Base-by-base conservation (phyloP, 805 yeast genomes). In the Danielozyma ontarioensis region DNA sequence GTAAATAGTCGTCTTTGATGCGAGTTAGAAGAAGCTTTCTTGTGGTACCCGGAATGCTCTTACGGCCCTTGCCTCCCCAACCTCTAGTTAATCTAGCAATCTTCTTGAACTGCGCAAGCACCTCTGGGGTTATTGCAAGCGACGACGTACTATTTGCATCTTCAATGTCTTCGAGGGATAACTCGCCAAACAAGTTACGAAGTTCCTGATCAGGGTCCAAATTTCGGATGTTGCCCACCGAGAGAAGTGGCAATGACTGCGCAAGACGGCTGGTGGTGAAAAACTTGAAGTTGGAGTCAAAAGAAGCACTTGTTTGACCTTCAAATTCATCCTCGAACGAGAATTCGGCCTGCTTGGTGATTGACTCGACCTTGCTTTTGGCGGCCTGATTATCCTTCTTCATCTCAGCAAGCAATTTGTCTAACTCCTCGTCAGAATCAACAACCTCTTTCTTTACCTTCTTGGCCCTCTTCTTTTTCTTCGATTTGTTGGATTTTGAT, bases 21-120 rank as follows among this genome's bases (percentile, higher is more conserved):
- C 80, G 79, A 0, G 94, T 78, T 39, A 87, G 62, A 10, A 73
- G 63, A 30, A 86, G 59, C 45, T 83, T 82, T 41, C 87, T 69
- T 0, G 76, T 57, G 1, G 85, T 75, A 17, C 90, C 90, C 0
- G 96, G 96, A 3, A 84, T 74, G 4, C 76, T 62, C 30, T 82
- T 59, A 40, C 80, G 75, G 48, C 85, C 94, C 41, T 75, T 73
- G 0, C 95, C 95, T 28, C 87, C 83, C 95, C 95, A 86, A 16
- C 87, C 88, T 46, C 84, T 69, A 1, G 84, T 76, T n/a, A 72
- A 52, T 34, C 70, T 64, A 5, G 76, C 70, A 58, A 70, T 41
- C 56, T 70, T 69, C 45, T 76, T 80, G 43, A 81, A 74, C 47
- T 80, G 85, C 32, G 68, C 74, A 36, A 83, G 55, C 13, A 76